phyloP scores from a whole-genome alignment of 2,329 filamentous ascomycete genomes.

The Phaeosphaeria sp. region DNA sequence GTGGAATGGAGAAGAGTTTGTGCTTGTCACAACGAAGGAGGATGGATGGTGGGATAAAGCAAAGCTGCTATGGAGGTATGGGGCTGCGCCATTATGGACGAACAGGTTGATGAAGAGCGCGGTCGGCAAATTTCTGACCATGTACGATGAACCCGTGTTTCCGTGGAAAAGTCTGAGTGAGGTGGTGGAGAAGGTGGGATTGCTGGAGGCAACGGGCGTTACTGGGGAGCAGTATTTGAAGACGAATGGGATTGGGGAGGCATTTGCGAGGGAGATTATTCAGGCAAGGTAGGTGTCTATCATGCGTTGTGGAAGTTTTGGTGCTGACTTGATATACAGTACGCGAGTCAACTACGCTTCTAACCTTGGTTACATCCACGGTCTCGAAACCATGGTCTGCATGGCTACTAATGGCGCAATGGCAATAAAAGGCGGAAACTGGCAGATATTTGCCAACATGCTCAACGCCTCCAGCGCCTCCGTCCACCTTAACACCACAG shows the following conservation, averaged over 20 bases:
- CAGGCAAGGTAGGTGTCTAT: constrained; percentile 65
- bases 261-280: constrained; percentile 80
- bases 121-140: constrained; percentile 74
- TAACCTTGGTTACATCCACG: constrained; percentile 85
- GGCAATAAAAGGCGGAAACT: constrained; percentile 83
- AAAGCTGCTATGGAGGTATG: constrained; percentile 86
- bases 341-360: constrained; percentile 96
- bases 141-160: constrained; percentile 84
- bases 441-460: constrained; percentile 91
- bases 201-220: constrained; percentile 69
- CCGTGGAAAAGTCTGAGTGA: constrained; percentile 80
- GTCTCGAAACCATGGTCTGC: constrained; percentile 87
- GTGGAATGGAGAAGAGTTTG: constrained; percentile 81
- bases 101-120: constrained; percentile 74
- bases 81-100: constrained; percentile 75
- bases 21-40: constrained; percentile 68
- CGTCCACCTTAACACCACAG: constrained; percentile 70
- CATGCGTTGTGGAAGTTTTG: background rate
- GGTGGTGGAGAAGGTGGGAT: constrained; percentile 69
- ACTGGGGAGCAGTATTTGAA: constrained; percentile 77
- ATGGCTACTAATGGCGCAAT: constrained; percentile 88
- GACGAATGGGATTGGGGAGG: constrained; percentile 68
- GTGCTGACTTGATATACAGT: constrained; percentile 47
- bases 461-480: constrained; percentile 67
- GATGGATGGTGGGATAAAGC: constrained; percentile 79